phyloP scores from a whole-genome alignment of 805 yeast species.

The Wickerhamomyces ciferrii region DNA sequence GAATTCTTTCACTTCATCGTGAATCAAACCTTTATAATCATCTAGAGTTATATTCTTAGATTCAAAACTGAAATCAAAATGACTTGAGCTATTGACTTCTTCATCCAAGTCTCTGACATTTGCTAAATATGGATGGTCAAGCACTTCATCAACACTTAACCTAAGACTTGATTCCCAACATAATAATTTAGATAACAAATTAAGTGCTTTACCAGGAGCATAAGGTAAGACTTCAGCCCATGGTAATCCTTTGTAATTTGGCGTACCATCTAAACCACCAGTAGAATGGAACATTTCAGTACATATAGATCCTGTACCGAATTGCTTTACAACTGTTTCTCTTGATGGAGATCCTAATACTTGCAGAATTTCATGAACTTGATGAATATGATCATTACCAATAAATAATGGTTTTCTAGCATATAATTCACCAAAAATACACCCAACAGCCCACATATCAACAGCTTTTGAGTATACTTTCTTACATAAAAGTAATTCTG shows the following conservation, averaged over 20 bases:
- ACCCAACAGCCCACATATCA: slow-evolving; percentile 94
- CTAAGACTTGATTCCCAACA: slow-evolving; percentile 62
- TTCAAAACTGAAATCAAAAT: slow-evolving; percentile 71
- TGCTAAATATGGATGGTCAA: slow-evolving; percentile 51
- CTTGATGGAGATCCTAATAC: slow-evolving; percentile 68
- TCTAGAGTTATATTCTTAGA: slow-evolving; percentile 28
- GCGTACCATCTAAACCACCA: slow-evolving; percentile 37
- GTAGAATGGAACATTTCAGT: background rate
- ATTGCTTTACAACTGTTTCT: slow-evolving; percentile 33
- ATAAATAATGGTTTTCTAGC: slow-evolving; percentile 76
- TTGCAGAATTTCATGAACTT: slow-evolving; percentile 60
- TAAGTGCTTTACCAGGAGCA: slow-evolving; percentile 46
- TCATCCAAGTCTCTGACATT: slow-evolving; percentile 47
- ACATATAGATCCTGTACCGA: background rate
- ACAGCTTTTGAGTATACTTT: slow-evolving; percentile 59
- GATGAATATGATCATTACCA: slow-evolving; percentile 70
- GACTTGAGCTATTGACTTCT: slow-evolving; percentile 45
- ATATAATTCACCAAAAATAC: slow-evolving; percentile 81
- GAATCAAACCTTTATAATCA: slow-evolving; percentile 42
- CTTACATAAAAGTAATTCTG: slow-evolving; percentile 70
- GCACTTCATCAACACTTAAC: slow-evolving; percentile 46
- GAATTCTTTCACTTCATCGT: slow-evolving; percentile 48
- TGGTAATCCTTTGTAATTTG: slow-evolving; percentile 31
- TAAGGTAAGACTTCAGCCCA: slow-evolving; percentile 62
- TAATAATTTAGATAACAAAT: slow-evolving; percentile 49